Conservation (phyloP, 768 basidiomycete genomes). For the Pisolithus tinctorius region DNA sequence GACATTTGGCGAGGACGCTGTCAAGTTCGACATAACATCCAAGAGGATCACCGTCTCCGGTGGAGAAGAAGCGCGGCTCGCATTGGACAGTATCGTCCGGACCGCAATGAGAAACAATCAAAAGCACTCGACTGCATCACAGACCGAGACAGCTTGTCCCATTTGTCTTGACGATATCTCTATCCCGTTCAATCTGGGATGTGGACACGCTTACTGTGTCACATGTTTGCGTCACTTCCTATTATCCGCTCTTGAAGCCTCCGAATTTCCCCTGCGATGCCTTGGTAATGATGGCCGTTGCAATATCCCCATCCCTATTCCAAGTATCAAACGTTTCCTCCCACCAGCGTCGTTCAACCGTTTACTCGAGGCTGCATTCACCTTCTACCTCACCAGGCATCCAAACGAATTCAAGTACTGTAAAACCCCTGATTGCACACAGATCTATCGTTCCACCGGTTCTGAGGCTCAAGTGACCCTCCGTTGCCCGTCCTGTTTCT, state of each 20-base stretch:
- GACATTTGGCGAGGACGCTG: conserved; percentile 47
- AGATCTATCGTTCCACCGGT: conserved; percentile 56
- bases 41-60: conserved; percentile 46
- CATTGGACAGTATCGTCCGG: conserved; percentile 37
- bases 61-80: conserved; percentile 47
- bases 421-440: conserved; percentile 71
- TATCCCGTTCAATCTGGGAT: conserved; percentile 44
- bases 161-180: conserved; percentile 42
- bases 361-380: conserved; percentile 50
- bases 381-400: conserved; percentile 48
- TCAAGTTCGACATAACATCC: conserved; percentile 36
- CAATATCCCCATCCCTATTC: conserved; percentile 44
- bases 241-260: conserved; percentile 45
- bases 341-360: conserved; percentile 45
- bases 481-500: conserved; percentile 64
- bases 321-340: conserved; percentile 44
- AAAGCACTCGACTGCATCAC: background rate
- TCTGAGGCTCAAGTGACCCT: conserved; percentile 31
- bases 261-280: conserved; percentile 61
- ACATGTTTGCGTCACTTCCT: conserved; percentile 55
- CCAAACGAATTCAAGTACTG: conserved; percentile 64
- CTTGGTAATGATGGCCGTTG: conserved; percentile 62
- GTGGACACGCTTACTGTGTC: conserved; percentile 64
- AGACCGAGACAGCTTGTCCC: conserved; percentile 32
- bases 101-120: conserved; percentile 29